A percentile compares a stretch with the other conserved stretches of the same genome.
phyloP scores from a whole-genome alignment of 2,329 filamentous ascomycete genomes.

The Boeremia exigua region DNA sequence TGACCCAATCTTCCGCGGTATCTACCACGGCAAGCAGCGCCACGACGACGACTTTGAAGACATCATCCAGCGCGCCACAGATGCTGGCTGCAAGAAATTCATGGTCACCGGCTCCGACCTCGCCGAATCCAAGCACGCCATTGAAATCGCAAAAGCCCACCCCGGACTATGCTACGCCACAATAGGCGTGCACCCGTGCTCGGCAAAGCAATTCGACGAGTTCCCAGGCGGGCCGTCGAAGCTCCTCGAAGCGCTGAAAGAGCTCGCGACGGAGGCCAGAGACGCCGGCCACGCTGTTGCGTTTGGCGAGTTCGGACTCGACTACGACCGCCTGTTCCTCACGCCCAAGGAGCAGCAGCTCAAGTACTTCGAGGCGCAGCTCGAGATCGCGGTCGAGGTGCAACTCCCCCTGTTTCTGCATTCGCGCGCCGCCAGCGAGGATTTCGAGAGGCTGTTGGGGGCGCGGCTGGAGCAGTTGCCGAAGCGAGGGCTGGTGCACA shows the following conservation, averaged over 20 bases:
- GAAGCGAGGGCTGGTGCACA: constrained; percentile 85
- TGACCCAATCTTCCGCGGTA: constrained; percentile 85
- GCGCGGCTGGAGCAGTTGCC: constrained; percentile 69
- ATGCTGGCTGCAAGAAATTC: constrained; percentile 84
- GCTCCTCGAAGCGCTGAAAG: constrained; percentile 65
- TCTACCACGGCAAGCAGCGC: constrained; percentile 78
- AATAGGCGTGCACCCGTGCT: constrained; percentile 92
- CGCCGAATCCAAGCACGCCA: constrained; percentile 74
- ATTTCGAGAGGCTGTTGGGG: constrained; percentile 67
- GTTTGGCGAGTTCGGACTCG: constrained; percentile 93
- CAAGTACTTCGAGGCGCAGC: constrained; percentile 82
- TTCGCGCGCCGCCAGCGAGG: constrained; percentile 77
- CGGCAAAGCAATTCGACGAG: constrained; percentile 76
- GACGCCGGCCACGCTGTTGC: constrained; percentile 69
- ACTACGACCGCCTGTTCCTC: constrained; percentile 90
- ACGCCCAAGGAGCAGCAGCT: constrained; percentile 80
- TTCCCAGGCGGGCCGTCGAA: constrained; percentile 63
- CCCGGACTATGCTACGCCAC: constrained; percentile 86
- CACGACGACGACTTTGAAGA: constrained; percentile 77
- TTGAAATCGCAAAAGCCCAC: constrained; percentile 75
- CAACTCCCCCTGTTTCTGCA: constrained; percentile 91
- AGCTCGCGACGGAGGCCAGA: constrained; percentile 68
- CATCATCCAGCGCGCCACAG: constrained; percentile 77
- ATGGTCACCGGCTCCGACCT: constrained; percentile 94
- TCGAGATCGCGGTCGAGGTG: constrained; percentile 76